Conservation (phyloP, 1,284 basidiomycete species). For the Ceratobasidium sp. region DNA sequence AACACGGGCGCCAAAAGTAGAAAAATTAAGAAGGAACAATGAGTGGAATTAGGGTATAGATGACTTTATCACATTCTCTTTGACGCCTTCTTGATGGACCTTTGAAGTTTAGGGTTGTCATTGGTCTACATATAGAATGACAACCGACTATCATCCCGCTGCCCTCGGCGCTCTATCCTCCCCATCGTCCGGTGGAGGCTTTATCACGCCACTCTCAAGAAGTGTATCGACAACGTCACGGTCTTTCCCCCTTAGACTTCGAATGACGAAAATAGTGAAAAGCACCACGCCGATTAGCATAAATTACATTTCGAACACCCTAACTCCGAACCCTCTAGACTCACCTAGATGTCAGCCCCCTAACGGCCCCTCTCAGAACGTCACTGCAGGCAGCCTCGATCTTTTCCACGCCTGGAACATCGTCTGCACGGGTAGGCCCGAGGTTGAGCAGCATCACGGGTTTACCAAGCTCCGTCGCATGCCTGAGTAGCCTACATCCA, state of each 20-base stretch:
- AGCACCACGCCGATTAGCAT: slow-evolving; percentile 18
- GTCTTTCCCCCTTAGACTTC: slow-evolving; percentile 60
- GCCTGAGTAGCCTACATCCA: slow-evolving; percentile 71
- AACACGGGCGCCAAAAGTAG: not conserved
- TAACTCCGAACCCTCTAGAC: not conserved
- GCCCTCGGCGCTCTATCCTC: slow-evolving; percentile 52
- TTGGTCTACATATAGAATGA: not conserved
- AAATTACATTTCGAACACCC: no score
- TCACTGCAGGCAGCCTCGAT: slow-evolving; percentile 79
- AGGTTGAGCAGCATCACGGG: slow-evolving; percentile 86
- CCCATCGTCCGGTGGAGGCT: slow-evolving; percentile 64
- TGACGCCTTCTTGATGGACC: not conserved
- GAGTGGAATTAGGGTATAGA: not conserved
- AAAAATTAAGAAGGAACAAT: slow-evolving; percentile 5
- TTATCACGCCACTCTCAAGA: slow-evolving; percentile 69
- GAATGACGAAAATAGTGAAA: slow-evolving; percentile 56
- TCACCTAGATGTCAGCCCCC: slow-evolving; percentile 51
- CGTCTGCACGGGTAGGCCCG: slow-evolving; percentile 88
- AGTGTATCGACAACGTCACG: slow-evolving; percentile 65
- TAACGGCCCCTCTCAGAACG: slow-evolving; percentile 71
- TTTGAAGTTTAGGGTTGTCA: not conserved
- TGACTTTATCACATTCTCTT: not conserved
- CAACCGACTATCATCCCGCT: slow-evolving; percentile 1
- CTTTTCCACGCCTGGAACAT: slow-evolving; percentile 78
- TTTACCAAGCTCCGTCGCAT: slow-evolving; percentile 80